Base-by-base conservation (phyloP, 202 grass and related monocot species). In the Cymbopogon flexuosus region DNA sequence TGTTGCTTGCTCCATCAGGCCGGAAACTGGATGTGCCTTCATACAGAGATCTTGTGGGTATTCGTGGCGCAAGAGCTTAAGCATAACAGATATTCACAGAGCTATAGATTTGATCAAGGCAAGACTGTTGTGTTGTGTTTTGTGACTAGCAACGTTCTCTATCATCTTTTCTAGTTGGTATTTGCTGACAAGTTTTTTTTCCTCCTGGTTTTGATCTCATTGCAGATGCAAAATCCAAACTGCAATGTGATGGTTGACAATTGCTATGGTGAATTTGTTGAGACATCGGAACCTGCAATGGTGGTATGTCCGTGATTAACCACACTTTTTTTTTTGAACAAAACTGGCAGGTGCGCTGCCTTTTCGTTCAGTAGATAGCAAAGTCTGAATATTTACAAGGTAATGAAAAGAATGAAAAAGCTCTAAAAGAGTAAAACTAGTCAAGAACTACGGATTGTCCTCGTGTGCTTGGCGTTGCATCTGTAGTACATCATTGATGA, bases 201-300 rank as follows among this genome's bases (percentile, higher is more conserved):
- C 21, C 6, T 18, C 8, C 30, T 62, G 18, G 0, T 72, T 81
- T 65, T 41, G 4, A 68, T 76, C 59, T 49, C 51, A 24, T 51
- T 51, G 19, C 88, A 94, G 92, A 46, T 51, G 76, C 90, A 98
- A 78, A 98, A 93, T 78, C 82, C 83, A 75, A 73, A 93, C 62
- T 98, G 95, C 86, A 88, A 88, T 81, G 92, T 94, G 29, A 94
- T 98, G 92, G 95, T 98, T 34, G 95, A 93, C 77, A 98, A 98
- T 81, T 98, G 95, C 78, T 98, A 98, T 62, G 92, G 95, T 52
- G 95, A 98, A 92, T 98, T 98, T 58, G 95, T 94, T 22, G 95
- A 98, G 76, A 88, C 76, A 60, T 80, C 65, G 5, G 92, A 98
- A 58, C 95, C 95, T 88, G 86, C 90, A 60, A 88, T 88, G 88